A percentile compares a stretch with the other conserved stretches of the same genome.
These are phyloP conservation scores for Geotrichum citri-aurantii DNA, from an alignment of 1,139 yeast species.

Conservation along the genomic window DNA sequence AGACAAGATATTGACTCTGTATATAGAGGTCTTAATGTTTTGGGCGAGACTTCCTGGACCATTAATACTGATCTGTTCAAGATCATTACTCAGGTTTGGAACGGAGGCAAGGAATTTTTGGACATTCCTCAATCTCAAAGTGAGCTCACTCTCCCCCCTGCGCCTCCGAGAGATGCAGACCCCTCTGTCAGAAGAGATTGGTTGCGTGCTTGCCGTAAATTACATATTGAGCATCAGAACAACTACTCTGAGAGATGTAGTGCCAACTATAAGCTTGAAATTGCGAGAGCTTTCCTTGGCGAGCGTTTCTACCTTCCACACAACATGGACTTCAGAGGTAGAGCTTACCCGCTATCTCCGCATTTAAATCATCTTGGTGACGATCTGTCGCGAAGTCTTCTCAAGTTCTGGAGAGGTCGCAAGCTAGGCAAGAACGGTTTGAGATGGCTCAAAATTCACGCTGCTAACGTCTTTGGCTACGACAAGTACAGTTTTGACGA, in stretches of 20 bases:
- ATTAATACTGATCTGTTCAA: constrained; percentile 67
- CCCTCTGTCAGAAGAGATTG: constrained; percentile 68
- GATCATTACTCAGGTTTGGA: constrained; percentile 76
- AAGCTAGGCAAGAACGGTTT: constrained; percentile 70
- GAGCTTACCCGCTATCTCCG: constrained; percentile 92
- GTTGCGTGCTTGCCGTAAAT: constrained; percentile 52
- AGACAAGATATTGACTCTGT: constrained; percentile 59
- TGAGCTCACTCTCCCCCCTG: constrained; percentile 55
- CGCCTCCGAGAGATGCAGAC: constrained; percentile 57
- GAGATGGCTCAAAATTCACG: constrained; percentile 83
- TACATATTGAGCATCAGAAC: constrained; percentile 57
- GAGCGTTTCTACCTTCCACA: constrained; percentile 93
- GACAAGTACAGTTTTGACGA: constrained; percentile 79
- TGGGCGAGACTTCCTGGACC: constrained; percentile 92
- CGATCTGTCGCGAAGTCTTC: constrained; percentile 80
- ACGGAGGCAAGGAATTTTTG: constrained; percentile 68
- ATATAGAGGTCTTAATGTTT: constrained; percentile 76
- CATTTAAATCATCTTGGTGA: constrained; percentile 78
- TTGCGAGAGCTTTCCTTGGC: constrained; percentile 76
- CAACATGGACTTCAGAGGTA: constrained; percentile 77
- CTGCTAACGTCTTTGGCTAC: constrained; percentile 82
- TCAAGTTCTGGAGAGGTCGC: constrained; percentile 85
- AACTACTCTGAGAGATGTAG: constrained; percentile 88
- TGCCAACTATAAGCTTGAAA: constrained; percentile 84
- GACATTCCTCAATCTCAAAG: constrained; percentile 63